Conservation (phyloP, 176 grass and related monocot genomes). For the Triticum monococcum region DNA sequence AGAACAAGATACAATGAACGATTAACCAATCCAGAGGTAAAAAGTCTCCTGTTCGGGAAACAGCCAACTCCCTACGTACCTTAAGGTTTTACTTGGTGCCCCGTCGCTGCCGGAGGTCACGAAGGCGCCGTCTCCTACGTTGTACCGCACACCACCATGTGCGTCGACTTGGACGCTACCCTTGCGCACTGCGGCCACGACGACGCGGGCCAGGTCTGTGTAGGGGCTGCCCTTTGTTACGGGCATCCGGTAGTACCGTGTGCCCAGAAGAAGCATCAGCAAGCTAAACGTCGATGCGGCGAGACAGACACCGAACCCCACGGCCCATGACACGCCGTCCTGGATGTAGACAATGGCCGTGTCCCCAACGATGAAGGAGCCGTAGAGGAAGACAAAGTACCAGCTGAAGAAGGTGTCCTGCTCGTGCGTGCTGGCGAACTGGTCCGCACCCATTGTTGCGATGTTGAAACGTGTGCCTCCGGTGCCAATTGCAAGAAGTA, state of each 20-base stretch:
- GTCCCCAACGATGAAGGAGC: slow-evolving; percentile 30
- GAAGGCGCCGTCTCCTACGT: neutral
- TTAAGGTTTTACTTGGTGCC: slow-evolving; percentile 33
- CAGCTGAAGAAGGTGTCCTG: slow-evolving; percentile 66
- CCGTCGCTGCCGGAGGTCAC: neutral
- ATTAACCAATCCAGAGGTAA: neutral
- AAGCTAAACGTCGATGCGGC: slow-evolving; percentile 4
- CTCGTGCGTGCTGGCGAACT: slow-evolving; percentile 44
- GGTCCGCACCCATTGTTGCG: slow-evolving; percentile 59
- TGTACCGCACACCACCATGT: neutral
- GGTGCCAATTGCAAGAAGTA: slow-evolving; percentile 43
- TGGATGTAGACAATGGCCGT: slow-evolving; percentile 65
- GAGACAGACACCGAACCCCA: slow-evolving; percentile 36
- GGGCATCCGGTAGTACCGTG: slow-evolving; percentile 38
- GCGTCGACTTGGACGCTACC: neutral
- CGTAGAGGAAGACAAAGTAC: slow-evolving; percentile 62
- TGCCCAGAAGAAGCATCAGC: slow-evolving; percentile 38
- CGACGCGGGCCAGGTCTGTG: slow-evolving; percentile 45
- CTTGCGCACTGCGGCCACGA: slow-evolving; percentile 32
- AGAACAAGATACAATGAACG: neutral
- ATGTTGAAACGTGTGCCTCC: slow-evolving; percentile 62
- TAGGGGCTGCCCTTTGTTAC: slow-evolving; percentile 57
- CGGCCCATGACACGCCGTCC: slow-evolving; percentile 52
- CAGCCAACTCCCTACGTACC: neutral
- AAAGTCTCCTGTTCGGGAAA: neutral